phyloP scores from a whole-genome alignment of 2,329 filamentous ascomycete genomes.

The Teratosphaeria pseudoeucalypti region DNA sequence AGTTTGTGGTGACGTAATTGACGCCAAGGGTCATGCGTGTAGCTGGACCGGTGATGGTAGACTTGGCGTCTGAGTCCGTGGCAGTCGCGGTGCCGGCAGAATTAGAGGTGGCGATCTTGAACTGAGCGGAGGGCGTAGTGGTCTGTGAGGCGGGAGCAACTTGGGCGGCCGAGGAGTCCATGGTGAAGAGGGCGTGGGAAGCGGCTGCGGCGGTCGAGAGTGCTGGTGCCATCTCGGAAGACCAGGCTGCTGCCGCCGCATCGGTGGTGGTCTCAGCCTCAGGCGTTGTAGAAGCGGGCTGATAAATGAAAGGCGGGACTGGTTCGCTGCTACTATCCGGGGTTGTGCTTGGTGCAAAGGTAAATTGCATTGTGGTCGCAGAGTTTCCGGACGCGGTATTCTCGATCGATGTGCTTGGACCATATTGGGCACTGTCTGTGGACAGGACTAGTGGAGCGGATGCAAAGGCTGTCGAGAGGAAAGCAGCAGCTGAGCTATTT shows the following conservation, averaged over 20 bases:
- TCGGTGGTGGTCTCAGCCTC: not conserved
- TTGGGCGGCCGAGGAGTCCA: not conserved
- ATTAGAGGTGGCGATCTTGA: not conserved
- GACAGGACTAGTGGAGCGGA: not conserved
- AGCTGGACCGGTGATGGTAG: constrained; percentile 2
- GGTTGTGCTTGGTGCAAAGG: not conserved
- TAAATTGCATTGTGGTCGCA: not conserved
- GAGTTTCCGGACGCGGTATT: not conserved
- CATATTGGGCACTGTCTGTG: not conserved
- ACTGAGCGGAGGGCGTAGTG: not conserved
- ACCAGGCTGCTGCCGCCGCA: not conserved
- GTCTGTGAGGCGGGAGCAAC: not conserved
- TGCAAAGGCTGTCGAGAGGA: not conserved
- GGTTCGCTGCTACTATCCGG: not conserved
- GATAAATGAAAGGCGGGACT: not conserved
- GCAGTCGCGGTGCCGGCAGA: not conserved
- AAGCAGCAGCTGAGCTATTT: not conserved
- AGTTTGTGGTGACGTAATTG: constrained; percentile 4
- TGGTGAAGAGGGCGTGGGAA: not conserved
- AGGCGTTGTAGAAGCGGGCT: not conserved
- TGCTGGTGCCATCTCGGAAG: not conserved
- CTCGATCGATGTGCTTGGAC: not conserved
- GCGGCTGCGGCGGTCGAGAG: not conserved
- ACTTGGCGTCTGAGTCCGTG: not conserved
- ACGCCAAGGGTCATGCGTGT: constrained; percentile 2